Evolutionary conservation across 768 basidiomycete genomes (phyloP), one percentile per base, ranked within the genome.

Genomic region (Lactarius deliciosus): DNA sequence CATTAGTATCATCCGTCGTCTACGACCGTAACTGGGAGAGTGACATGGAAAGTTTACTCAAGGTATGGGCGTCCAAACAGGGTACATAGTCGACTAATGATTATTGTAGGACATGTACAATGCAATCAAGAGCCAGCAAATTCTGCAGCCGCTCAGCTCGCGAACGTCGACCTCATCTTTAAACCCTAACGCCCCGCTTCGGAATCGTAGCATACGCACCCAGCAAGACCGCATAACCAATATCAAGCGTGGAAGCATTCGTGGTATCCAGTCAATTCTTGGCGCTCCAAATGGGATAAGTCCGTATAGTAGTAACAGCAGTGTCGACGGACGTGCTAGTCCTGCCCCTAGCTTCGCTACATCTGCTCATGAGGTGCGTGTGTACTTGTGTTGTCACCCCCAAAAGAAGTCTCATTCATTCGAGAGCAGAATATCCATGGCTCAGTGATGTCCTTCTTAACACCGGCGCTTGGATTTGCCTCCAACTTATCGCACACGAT

Each of bases 401-500:
- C 34, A 36, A 41, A 43, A 60, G 56, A 59, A 2, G 36, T 53
- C 55, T 67, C 2, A 60, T 68, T 60, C 62, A 61, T 36, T 66
- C 59, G 8, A 68, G 88, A 85, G 86, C 28, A 68, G 66, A 68
- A 81, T 28, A 67, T 85, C 70, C 85, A 89, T 68, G 85, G 81
- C 61, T 87, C 88, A 30, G 84, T 85, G 73, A 82, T 85, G 13
- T 83, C 87, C 15, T 90, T 91, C 78, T 82, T 92, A 59, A 84
- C 89, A 2, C 91, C 94, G 0, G 87, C 94, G 0, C 82, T 98
- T n/a, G 97, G 97, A 4, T 98, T 99, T 74, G 97, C 95, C 5
- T 94, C 92, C 60, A 98, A 96, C 72, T 82, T 99, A 38, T 93
- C 94, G 2, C 91, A 97, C 74, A 94, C 95, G 4, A 98, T 98